Base-by-base conservation (phyloP, 768 basidiomycete genomes). In the Melanogaster broomeanus region DNA sequence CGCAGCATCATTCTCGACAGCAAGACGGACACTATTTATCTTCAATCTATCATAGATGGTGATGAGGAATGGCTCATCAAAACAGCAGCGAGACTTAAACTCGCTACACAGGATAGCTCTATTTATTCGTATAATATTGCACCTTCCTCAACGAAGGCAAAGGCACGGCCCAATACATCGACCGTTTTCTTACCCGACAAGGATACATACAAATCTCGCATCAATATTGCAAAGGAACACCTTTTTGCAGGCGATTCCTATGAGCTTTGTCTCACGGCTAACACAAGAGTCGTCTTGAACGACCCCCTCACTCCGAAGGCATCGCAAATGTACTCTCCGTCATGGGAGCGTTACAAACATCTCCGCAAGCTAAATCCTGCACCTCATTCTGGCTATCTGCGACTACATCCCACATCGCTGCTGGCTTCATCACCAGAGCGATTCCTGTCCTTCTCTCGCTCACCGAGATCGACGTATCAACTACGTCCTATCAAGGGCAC, bases 401-500 rank as follows among this genome's bases (percentile, higher is more conserved):
- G 89, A 21, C 73, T 93, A 8, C 82, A 87, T 60, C 88, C 88
- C 1, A 84, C 87, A 0, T 85, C 85, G 4, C 70, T 97, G 18
- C 71, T 97, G 41, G 88, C 88, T 2, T 95, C 93, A 3, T 94
- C 91, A 1, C 95, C 95, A 1, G 95, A 98, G 61, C 83, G 93
- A 6, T 97, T 98, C 70, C 74, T 98, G 16, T 91, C 85, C 30
- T 93, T 74, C 64, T 81, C 81, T n/a, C 78, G 85, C 47, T 77
- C 82, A 11, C 87, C 87, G 1, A 64, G 75, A 37, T 71, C 84
- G 3, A 65, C 77, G 12, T 92, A 87, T 64, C 90, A 94, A 70
- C 79, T 97, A 56, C 88, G 93, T 47, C 95, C 95, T 4, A 97
- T 98, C 64, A 98, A 98, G 61, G 95, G 95, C 7, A 97, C 95